These are phyloP conservation scores for Lachancea lanzarotensis DNA, from an alignment of 805 yeast genomes.

Conservation along the genomic window DNA sequence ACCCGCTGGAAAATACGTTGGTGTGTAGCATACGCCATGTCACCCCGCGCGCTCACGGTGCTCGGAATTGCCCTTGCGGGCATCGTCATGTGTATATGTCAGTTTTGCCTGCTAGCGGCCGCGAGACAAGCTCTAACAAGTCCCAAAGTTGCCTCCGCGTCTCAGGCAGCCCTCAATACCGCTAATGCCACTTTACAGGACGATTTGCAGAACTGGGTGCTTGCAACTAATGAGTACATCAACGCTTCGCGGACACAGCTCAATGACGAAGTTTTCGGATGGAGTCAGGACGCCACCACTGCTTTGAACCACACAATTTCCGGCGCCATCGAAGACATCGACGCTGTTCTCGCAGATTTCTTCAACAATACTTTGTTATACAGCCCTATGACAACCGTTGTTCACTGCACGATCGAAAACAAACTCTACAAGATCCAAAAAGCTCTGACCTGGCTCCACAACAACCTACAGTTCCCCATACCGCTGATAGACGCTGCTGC, in stretches of 20 bases:
- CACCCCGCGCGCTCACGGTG: slow-evolving; percentile 45
- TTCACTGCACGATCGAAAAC: slow-evolving; percentile 72
- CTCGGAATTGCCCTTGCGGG: slow-evolving; percentile 55
- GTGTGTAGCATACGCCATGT: slow-evolving; percentile 40
- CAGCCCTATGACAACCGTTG: slow-evolving; percentile 55
- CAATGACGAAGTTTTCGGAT: slow-evolving; percentile 61
- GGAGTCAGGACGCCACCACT: slow-evolving; percentile 51
- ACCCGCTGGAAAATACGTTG: slow-evolving; percentile 30
- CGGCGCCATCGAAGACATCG: slow-evolving; percentile 51
- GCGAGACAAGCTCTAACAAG: slow-evolving; percentile 9
- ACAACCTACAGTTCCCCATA: slow-evolving; percentile 50
- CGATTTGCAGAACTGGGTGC: slow-evolving; percentile 44
- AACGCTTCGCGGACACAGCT: slow-evolving; percentile 41
- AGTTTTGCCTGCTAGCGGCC: slow-evolving; percentile 40
- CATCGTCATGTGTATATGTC: slow-evolving; percentile 45
- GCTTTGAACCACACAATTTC: slow-evolving; percentile 56
- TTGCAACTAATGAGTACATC: slow-evolving; percentile 51
- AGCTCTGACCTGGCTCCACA: slow-evolving; percentile 75
- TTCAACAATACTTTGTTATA: slow-evolving; percentile 68
- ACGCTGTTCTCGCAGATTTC: slow-evolving; percentile 47
- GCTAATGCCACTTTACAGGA: slow-evolving; percentile 21
- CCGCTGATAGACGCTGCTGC: slow-evolving; percentile 40
- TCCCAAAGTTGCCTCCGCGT: background rate
- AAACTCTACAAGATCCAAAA: slow-evolving; percentile 59
- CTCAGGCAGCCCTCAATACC: slow-evolving; percentile 7